Evolutionary conservation across 163 green algal genomes (phyloP), one percentile per base, ranked within the genome.

Genomic region (Prototheca cutis): DNA sequence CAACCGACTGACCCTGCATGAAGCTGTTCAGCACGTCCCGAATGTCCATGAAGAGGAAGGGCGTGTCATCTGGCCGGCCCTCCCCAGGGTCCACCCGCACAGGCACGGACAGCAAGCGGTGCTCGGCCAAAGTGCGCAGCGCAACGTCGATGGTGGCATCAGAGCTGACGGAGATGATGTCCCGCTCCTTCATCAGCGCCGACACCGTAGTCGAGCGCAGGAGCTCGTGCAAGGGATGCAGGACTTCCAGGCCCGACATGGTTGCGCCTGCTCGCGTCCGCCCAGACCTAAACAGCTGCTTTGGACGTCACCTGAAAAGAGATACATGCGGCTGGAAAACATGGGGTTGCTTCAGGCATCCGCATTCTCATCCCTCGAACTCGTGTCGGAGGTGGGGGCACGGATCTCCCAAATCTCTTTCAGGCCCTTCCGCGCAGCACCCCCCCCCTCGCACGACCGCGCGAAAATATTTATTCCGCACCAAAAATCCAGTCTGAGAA

Each of bases 41-140:
- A 30, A 70, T 65, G 48, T 70, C 63, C 25, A 70, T 42, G 28
- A 70, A 70, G 27, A 55, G 54, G 45, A 21, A 25, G 42, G 42
- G 42, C 10, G 42, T 27, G 42, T 28, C 29, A 10, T 45, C 36
- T 21, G 36, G 17, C 36, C 17, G 13, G 36, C 13, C 36, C 13
- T 10, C 17, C 36, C 13, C 36, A 10, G 13, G 13, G 17, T 45
- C 36, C 36, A 45, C 13, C 36, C 42, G 10, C 10, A 51, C 10
- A 21, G 42, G 42, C 5, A 21, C 42, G 18, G 42, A 17, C 6
- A 51, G 42, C 42, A 51, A 21, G 13, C 17, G 10, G 42, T 51
- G 42, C 42, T 51, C 13, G 18, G 42, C 23, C 42, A 51, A 21
- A 5, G 42, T 51, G 13, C 17, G 42, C 10, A 51, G 42, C 13